Evolutionary conservation across 352 stramenopile genomes (phyloP).

Genomic region (Phytopythium helicoides): DNA sequence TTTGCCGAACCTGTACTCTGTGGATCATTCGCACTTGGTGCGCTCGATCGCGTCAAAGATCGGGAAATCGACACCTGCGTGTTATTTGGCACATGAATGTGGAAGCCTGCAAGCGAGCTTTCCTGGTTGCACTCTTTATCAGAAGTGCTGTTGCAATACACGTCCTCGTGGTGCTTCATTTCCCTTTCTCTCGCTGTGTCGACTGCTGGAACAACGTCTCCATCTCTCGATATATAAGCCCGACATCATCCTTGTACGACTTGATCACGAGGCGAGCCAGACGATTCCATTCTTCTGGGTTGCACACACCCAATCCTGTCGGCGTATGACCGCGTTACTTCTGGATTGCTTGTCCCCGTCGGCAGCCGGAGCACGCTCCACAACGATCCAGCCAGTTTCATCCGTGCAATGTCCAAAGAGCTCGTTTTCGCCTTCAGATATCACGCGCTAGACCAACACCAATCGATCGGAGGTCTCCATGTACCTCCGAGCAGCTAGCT

Average conservation of each 20-base stretch:
- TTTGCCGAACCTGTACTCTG: no score
- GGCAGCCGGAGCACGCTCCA: slow-evolving; percentile 15
- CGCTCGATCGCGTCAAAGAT: no score
- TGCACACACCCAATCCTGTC: slow-evolving; percentile 4
- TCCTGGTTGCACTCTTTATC: no score
- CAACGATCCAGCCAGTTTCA: slow-evolving; percentile 27
- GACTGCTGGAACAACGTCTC: slow-evolving; percentile 23
- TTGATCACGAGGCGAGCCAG: slow-evolving; percentile 20
- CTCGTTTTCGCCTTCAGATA: slow-evolving; percentile 27
- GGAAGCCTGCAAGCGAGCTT: no score
- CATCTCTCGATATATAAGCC: slow-evolving; percentile 36
- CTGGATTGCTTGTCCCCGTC: not conserved
- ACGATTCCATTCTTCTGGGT: not conserved
- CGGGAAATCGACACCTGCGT: no score
- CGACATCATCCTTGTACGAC: slow-evolving; percentile 36
- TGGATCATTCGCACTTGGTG: no score
- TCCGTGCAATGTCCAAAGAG: slow-evolving; percentile 21
- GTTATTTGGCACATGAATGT: no score
- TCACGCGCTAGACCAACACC: slow-evolving; percentile 29
- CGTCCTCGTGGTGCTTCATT: not conserved
- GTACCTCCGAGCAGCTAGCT: slow-evolving; percentile 33
- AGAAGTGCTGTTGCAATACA: no score
- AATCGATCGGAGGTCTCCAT: slow-evolving; percentile 20
- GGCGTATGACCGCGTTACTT: slow-evolving; percentile 15
- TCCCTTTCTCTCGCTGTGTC: no score